Base-by-base conservation (phyloP, 108 stramenopile species). In the Skeletonema costatum region DNA sequence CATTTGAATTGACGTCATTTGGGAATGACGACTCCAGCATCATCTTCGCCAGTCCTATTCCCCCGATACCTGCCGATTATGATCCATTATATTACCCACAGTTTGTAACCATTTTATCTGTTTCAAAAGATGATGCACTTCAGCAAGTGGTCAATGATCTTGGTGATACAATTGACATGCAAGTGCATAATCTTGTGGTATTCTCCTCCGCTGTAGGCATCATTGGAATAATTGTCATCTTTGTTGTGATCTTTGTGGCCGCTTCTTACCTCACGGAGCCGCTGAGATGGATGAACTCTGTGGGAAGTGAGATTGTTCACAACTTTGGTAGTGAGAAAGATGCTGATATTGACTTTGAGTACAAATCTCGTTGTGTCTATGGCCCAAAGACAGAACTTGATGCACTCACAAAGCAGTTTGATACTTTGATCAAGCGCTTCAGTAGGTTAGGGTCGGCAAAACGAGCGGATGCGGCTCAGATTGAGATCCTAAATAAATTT, bases 321-420 rank as follows among this genome's bases (percentile, higher is more conserved):
- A 84, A 72, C 36, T 74, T 67, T n/a, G 81, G 78, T n/a, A 51
- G 73, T 42, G 66, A 44, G 17, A 61, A 64, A 32, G 83, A 87
- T 33, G n/a, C 75, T 19, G 80, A 53, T 36, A 81, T 70, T 30
- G 64, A 62, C 10, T 31, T 50, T 32, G 42, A 75, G 1, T 11
- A 14, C 32, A 60, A 60, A 21, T 32, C 11, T 2, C 32, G 29
- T 12, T 30, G 81, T 29, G 42, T 46, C 7, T 90, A 58, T 21
- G 64, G 80, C 4, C 87, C 86, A 11, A 76, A 84, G 60, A 88
- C 87, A 29, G 89, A 90, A 64, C 70, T 88, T 16, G 66, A 58
- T 46, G 70, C 66, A 12, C 64, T 90, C 31, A 78, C 80, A 1
- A 56, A 32, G 4, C 83, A 82, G 33, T 87, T 87, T 42, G 56